Base-by-base conservation (phyloP, 148 eudicot species). In the Oxyria digyna region DNA sequence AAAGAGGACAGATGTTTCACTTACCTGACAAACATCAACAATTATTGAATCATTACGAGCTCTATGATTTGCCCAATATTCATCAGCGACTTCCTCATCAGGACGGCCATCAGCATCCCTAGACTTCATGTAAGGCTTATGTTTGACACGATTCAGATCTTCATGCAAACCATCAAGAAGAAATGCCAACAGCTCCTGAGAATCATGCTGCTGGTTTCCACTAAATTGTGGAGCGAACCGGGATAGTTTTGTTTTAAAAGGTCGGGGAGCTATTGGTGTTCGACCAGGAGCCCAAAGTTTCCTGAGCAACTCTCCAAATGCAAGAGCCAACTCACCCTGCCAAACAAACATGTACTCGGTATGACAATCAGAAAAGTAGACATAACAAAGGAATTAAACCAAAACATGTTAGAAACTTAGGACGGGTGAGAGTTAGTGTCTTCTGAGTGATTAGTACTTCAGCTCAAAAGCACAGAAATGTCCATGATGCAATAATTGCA, bases 11-110 rank as follows among this genome's bases (percentile, higher is more conserved):
- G 21, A 21, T 55, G 6, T 20, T 68, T 55, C 64, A 70, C 82
- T 85, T 78, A 93, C 98, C 85, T 93, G 98, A 82, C 96, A 93
- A 31, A 93, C 97, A 85, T 93, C 98, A 80, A 93, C 98, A 80
- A 93, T 90, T 50, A 93, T 90, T 57, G 98, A 93, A 85, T 93
- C 96, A 82, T 93, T 93, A 71, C 98, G 97, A 66, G 98, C 95
- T 73, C 83, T 80, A 77, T 93, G 97, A 79, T 90, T 88, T 38
- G 88, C 88, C 98, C 98, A 93, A 74, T 87, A 93, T 74, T 93
- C 98, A 71, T 90, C 97, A 43, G 98, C 98, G 72, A 93, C 86
- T 79, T 93, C 97, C 77, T 88, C 97, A 68, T 93, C 98, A 67
- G 96, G 90, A 26, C 96, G 81, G 24, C 94, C 98, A 78, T 93